These are phyloP conservation scores for Globisporangium acanthophoron DNA, from an alignment of 352 stramenopile species.

Conservation along the genomic window DNA sequence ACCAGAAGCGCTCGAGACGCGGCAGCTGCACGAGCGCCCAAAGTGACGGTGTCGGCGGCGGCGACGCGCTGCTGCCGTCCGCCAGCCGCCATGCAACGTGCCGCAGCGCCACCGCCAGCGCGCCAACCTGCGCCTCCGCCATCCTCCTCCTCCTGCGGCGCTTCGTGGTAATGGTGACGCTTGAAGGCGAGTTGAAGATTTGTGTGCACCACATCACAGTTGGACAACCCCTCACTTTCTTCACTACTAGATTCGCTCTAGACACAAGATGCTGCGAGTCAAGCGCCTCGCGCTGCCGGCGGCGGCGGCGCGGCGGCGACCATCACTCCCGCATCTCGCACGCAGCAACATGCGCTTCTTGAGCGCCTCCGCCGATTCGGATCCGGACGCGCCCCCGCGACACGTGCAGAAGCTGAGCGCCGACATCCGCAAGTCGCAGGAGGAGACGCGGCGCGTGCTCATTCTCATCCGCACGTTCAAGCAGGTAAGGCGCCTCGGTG, in stretches of 20 bases:
- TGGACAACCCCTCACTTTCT: neutral
- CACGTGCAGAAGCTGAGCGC: constrained; percentile 63
- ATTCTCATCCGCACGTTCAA: constrained; percentile 87
- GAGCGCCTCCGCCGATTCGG: neutral
- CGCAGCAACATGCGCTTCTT: neutral
- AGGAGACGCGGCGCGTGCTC: constrained; percentile 78
- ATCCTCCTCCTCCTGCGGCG: neutral
- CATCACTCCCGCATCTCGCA: too few relatives aligned
- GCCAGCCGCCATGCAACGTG: neutral
- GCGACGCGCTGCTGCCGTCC: neutral
- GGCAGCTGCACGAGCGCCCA: neutral
- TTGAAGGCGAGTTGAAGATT: neutral
- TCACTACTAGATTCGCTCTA: neutral
- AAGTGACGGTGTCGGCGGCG: neutral
- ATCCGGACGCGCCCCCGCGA: neutral
- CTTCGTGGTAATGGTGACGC: neutral
- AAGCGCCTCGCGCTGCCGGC: too few relatives aligned
- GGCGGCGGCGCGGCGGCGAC: too few relatives aligned
- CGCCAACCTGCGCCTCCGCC: neutral
- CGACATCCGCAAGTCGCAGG: constrained; percentile 78
- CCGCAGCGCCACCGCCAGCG: neutral
- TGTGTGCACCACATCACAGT: neutral
- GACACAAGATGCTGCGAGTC: too few relatives aligned
- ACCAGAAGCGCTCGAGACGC: constrained; percentile 1
- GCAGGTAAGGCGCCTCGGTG: constrained; percentile 26